Evolutionary conservation across 2,329 filamentous ascomycete genomes (phyloP).

Genomic region (Mycocentrospora acerina): DNA sequence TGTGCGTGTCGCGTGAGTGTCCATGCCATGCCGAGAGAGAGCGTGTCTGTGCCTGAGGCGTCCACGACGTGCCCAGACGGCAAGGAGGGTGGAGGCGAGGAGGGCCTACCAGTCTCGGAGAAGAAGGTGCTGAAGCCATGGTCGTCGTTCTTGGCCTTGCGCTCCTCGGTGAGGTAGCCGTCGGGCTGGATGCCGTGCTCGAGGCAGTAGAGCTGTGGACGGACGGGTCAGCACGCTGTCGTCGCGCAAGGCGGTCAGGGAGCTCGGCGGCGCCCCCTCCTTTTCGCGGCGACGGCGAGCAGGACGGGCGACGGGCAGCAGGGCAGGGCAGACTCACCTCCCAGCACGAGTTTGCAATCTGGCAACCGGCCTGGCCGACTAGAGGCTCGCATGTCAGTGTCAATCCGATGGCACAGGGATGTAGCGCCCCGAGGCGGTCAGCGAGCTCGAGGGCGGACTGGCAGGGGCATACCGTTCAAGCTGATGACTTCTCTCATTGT

Average conservation of each 20-base stretch:
- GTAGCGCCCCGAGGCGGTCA: constrained; percentile 44
- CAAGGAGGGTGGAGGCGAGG: too few species aligned
- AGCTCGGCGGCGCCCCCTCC: constrained; percentile 36
- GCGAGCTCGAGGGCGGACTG: constrained; percentile 37
- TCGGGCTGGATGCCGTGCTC: constrained; percentile 99
- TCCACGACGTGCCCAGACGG: too few species aligned
- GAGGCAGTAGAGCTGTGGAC: constrained; percentile 92
- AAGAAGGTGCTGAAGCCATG: constrained; percentile 99
- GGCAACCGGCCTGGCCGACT: constrained; percentile 99
- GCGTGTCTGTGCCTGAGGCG: too few species aligned
- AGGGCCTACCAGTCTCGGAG: constrained; percentile 86
- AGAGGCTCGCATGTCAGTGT: constrained; percentile 58
- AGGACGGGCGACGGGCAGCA: too few species aligned
- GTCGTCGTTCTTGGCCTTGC: constrained; percentile 88
- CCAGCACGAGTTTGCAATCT: constrained; percentile 99
- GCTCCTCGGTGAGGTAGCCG: constrained; percentile 97
- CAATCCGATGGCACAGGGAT: constrained; percentile 20
- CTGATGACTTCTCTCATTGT: constrained; percentile 99
- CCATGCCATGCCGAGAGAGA: too few species aligned
- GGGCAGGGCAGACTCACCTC: constrained; percentile 70
- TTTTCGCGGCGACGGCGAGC: constrained; percentile 13
- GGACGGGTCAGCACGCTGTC: constrained; percentile 30
- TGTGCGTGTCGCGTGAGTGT: too few species aligned
- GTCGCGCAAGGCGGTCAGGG: constrained; percentile 29
- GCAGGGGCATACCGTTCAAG: constrained; percentile 80